These are phyloP conservation scores for Xylaria digitata DNA, from an alignment of 2,329 filamentous ascomycete species.

Conservation along the genomic window DNA sequence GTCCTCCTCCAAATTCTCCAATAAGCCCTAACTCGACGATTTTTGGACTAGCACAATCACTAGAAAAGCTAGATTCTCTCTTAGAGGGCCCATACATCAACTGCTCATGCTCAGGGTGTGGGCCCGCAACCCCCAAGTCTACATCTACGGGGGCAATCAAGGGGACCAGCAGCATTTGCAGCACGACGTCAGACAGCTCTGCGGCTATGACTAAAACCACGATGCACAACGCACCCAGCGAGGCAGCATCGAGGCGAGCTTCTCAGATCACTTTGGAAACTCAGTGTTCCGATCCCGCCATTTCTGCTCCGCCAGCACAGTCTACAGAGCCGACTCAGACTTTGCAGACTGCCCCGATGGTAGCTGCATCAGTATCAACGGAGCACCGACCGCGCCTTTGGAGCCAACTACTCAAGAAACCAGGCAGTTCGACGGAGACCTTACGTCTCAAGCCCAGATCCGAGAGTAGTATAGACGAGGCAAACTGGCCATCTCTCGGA, in stretches of 20 bases:
- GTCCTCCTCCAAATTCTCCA: neutral
- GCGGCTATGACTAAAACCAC: neutral
- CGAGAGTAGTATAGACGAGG: constrained; percentile 10
- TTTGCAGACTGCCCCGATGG: neutral
- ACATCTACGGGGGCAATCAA: too few species aligned
- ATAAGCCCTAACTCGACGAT: neutral
- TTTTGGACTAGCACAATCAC: too few species aligned
- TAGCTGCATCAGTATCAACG: neutral
- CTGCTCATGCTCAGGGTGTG: neutral
- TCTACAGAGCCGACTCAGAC: neutral
- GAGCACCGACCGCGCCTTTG: constrained; percentile 9
- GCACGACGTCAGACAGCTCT: neutral
- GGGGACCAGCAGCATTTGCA: too few species aligned
- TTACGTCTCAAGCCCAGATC: neutral
- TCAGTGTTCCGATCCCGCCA: neutral
- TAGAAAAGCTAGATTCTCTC: neutral
- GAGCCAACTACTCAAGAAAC: constrained; percentile 21
- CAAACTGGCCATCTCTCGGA: constrained; percentile 19
- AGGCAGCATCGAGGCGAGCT: neutral
- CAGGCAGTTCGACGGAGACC: neutral
- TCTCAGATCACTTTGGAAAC: neutral
- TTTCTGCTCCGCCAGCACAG: neutral
- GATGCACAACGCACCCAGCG: neutral
- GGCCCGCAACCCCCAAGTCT: too few species aligned
- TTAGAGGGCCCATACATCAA: neutral